Conservation (phyloP, 2,329 filamentous ascomycete genomes). For the Aspergillus aculeatinus region DNA sequence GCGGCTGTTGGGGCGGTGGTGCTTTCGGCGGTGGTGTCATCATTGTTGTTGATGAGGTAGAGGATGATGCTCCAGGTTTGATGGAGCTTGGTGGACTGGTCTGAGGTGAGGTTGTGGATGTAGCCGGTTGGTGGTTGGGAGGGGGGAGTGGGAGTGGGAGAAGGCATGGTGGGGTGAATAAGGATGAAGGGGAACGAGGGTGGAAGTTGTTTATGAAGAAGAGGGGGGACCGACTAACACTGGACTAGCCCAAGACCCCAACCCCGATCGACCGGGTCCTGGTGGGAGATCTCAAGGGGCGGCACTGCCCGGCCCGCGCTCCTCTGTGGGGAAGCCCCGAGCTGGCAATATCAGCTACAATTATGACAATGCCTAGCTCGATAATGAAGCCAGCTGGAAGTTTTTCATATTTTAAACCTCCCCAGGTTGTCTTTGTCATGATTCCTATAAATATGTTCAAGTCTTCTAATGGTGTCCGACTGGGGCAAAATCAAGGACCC, state of each 20-base stretch:
- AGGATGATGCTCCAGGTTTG: neutral
- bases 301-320: neutral
- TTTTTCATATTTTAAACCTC: too few species aligned
- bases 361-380: too few species aligned
- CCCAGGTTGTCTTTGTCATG: too few species aligned
- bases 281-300: neutral
- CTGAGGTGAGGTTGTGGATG: neutral
- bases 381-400: too few species aligned
- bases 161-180: neutral
- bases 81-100: neutral
- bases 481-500: too few species aligned
- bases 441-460: too few species aligned
- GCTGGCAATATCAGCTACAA: too few species aligned
- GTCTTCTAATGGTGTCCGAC: too few species aligned
- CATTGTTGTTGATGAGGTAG: neutral
- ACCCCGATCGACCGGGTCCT: neutral
- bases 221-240: too few species aligned
- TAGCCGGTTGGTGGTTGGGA: neutral
- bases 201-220: neutral
- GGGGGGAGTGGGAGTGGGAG: neutral
- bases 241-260: too few species aligned
- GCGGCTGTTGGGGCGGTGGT: neutral
- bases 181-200: neutral
- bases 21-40: neutral
- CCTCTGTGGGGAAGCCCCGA: neutral